Evolutionary conservation across 805 yeast species (phyloP).

Genomic region (Hermanozyma aechmeae): DNA sequence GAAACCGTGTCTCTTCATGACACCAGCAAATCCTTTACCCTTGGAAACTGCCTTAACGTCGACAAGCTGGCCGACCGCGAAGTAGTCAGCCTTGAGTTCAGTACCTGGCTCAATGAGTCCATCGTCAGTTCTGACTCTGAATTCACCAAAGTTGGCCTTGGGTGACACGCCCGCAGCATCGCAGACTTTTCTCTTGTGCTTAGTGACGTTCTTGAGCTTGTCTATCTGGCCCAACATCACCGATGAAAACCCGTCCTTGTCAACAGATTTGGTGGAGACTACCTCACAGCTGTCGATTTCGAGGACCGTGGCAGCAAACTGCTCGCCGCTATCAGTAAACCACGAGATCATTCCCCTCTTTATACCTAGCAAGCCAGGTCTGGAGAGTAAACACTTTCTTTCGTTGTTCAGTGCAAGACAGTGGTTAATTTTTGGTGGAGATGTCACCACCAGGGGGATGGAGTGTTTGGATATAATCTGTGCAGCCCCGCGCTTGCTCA

Average conservation of each 20-base stretch:
- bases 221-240: conserved; percentile 82
- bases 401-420: conserved; percentile 60
- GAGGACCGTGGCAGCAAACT: conserved; percentile 76
- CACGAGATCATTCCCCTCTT: conserved; percentile 89
- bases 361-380: conserved; percentile 79
- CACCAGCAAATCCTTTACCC: conserved; percentile 98
- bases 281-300: conserved; percentile 89
- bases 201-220: conserved; percentile 48
- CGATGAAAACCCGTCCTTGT: conserved; percentile 74
- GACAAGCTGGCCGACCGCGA: conserved; percentile 72
- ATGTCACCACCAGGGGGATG: conserved; percentile 37
- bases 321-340: conserved; percentile 62
- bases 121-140: conserved; percentile 57
- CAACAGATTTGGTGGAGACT: conserved; percentile 55
- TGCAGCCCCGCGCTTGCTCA: conserved; percentile 31
- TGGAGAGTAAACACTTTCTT: conserved; percentile 60
- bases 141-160: conserved; percentile 65
- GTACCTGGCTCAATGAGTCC: conserved; percentile 74
- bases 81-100: conserved; percentile 73
- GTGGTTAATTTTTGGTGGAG: conserved; percentile 48
- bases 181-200: conserved; percentile 63
- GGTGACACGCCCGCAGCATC: conserved; percentile 78
- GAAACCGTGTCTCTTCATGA: conserved; percentile 91
- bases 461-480: conserved; percentile 42
- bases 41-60: conserved; percentile 73